Base-by-base conservation (phyloP, 352 stramenopile species). In the Pythium aristosporum region DNA sequence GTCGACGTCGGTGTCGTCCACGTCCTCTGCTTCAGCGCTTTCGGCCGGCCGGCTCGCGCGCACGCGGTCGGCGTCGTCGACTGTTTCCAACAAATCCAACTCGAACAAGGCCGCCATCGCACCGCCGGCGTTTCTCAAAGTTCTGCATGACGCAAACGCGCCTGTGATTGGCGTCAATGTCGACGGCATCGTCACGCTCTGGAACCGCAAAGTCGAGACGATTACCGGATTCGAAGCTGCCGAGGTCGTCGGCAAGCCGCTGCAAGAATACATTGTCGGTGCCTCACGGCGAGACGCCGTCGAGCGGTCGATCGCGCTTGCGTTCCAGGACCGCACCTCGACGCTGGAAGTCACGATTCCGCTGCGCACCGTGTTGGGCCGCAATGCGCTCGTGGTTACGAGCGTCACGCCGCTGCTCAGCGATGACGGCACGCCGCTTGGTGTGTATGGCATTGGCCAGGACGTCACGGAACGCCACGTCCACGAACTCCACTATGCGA, bases 101-200 rank as follows among this genome's bases (percentile, higher is more conserved):
- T 57, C 57, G 46, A 57, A 46, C 57, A 63, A 57, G 49, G 59
- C 39, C 32, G 25, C 25, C 25, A 54, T 58, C 16, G 30, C 60
- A 20, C 60, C 48, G 51, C 51, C 60, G 43, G 68, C 64, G 36
- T 59, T 75, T 41, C 65, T 78, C 20, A 43, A 56, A 18, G 47
- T 92, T 57, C 73, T 94, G 37, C 62, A 82, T 30, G 83, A 80
- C n/a, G 82, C 86, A 25, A 88, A 88, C 55, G 77, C 81, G 43
- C 79, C 85, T 1, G 84, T 88, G 18, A 63, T 92, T 16, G 84
- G 79, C 42, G 71, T 92, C 30, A 74, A 77, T 28, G 37, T 69
- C 3, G 67, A 85, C 44, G 82, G 80, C 30, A 11, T 63, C 46
- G 77, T 92, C 52, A 85, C 72, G 61, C 63, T 88, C 55, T 92